Evolutionary conservation across 1,284 basidiomycete genomes (phyloP), one percentile per base, ranked within the genome.

Genomic region (Ustilago hordei): DNA sequence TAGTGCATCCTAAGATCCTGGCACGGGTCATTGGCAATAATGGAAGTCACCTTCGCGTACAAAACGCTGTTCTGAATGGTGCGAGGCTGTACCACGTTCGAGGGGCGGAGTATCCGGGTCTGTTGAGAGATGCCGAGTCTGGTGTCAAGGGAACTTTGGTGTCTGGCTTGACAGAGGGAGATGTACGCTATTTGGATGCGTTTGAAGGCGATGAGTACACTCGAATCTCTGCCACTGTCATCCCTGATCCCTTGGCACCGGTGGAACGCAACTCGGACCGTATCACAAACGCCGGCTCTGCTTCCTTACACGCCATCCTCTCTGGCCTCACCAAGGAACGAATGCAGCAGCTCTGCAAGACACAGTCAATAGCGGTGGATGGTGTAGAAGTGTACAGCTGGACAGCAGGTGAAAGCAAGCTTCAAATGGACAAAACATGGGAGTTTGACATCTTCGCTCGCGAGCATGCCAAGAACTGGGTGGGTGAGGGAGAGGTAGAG

Each of bases 191-290:
- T 43, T 69, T 81, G 3, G 80, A 81, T 32, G 58, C 68, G 2
- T 81, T 81, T 43, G 80, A 81, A 34, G 80, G 75, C 17, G 75
- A 80, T 43, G 78, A 81, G 45, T 81, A 81, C 48, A 54, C 50
- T 0, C 78, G 80, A 2, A 36, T 34, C 0, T 50, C 19, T 5
- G 71, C 77, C 1, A 11, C 17, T 8, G 60, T 81, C 31, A 52
- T 68, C 9, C 60, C 60, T 0, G 77, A 77, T 34, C 53, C 68
- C 5, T 9, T 8, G 3, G 12, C 69, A 4, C 58, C 47, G 1
- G 48, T 32, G 5, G 64, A 74, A 35, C 8, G 41, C 50, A 81
- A 80, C 45, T 52, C 61, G 28, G 31, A 28, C 8, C 68, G 80
- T 11, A 63, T 76, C 17, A 54, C 56, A 6, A 64, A 69, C 19